Base-by-base conservation (phyloP, 768 basidiomycete species). In the Lactifluus echinatus region DNA sequence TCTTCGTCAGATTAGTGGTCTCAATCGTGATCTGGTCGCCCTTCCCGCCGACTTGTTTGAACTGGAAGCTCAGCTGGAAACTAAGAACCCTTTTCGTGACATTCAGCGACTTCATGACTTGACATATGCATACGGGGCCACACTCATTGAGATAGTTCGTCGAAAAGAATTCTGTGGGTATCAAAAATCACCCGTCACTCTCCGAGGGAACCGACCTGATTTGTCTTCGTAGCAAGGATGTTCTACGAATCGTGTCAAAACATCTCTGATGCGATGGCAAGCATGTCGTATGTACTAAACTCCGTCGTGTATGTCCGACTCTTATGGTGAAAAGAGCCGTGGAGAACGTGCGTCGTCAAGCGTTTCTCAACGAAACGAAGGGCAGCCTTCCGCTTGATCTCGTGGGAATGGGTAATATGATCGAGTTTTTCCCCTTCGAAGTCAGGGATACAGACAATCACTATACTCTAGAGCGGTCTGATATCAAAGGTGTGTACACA, bases 101-200 rank as follows among this genome's bases (percentile, higher is more conserved):
- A 86, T 98, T 11, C 81, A 87, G 47, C 78, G 94, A 17, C 72
- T 97, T 42, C 93, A 95, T 67, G 83, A 79, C 53, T 89, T 97
- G 83, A 70, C 94, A 1, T 93, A 93, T 66, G 90, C 89, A 0
- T 97, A 98, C 68, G 87, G 89, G 0, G 87, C 89, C 2, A 92
- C 93, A 0, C 79, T 96, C 6, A 78, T 93, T 17, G 94, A 98
- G 70, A 83, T 96, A 29, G 88, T 94, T 2, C 77, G 93, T 56
- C 76, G 94, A 52, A 89, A 90, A 64, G 90, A 95, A 67, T 95
- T 94, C 69, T 76, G 90, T 86, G 61, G 68, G 83, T 69, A 52
- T 28, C 44, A 10, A 28, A n/a, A 12, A 17, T 23, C 26, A 3
- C 50, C 28, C 26, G 8, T 39, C n/a, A 4, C 2, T n/a, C 31